Conservation (phyloP, 139 green algal genomes). For the Tetraselmis striata region DNA sequence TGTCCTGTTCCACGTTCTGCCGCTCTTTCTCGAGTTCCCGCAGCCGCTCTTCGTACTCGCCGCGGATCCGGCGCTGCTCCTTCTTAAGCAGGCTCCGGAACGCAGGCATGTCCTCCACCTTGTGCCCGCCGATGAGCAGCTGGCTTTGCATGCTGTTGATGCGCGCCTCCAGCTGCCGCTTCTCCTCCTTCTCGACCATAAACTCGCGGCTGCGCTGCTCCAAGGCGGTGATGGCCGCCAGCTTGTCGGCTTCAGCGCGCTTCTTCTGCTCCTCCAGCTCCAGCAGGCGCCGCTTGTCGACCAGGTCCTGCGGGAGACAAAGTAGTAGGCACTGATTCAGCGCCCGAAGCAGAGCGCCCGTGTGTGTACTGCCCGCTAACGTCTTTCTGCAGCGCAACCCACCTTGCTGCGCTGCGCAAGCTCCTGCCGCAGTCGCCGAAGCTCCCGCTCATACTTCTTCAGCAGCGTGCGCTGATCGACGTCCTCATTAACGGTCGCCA, state of each 20-base stretch:
- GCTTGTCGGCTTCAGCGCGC: conserved; percentile 89
- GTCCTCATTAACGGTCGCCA: conserved; percentile 90
- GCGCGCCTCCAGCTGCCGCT: conserved; percentile 67
- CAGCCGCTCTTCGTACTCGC: conserved; percentile 82
- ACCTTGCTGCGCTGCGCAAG: conserved; percentile 66
- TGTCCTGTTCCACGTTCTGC: conserved; percentile 63
- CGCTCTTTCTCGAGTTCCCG: conserved; percentile 75
- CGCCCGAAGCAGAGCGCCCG: too few relatives aligned
- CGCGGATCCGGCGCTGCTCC: conserved; percentile 71
- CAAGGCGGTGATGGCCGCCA: conserved; percentile 85
- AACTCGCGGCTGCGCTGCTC: conserved; percentile 79
- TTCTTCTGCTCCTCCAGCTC: conserved; percentile 86
- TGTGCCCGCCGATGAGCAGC: conserved; percentile 67
- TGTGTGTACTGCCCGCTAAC: too few relatives aligned
- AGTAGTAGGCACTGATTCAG: too few relatives aligned
- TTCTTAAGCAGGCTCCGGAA: conserved; percentile 67
- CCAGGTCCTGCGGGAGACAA: too few relatives aligned
- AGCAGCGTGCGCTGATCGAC: conserved; percentile 89
- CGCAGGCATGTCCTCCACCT: conserved; percentile 68
- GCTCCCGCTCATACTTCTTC: conserved; percentile 89
- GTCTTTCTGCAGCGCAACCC: too few relatives aligned
- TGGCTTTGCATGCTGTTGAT: conserved; percentile 83
- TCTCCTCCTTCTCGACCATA: conserved; percentile 85
- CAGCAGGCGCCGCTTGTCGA: conserved; percentile 86
- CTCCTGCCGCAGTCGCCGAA: conserved; percentile 77